Evolutionary conservation across 129 eudicot genomes (phyloP).

Genomic region (Cynara cardunculus): DNA sequence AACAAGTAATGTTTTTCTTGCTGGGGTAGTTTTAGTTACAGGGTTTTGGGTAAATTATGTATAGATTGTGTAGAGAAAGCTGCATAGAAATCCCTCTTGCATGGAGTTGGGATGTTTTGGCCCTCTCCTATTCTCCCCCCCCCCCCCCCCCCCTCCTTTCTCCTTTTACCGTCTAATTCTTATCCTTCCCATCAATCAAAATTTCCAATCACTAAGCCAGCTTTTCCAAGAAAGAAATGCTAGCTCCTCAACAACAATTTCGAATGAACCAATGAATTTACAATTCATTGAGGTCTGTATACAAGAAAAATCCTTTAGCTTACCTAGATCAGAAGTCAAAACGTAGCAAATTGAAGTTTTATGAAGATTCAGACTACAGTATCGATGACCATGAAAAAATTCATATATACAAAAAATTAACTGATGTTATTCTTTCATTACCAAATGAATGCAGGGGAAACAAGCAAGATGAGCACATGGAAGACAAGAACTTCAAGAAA

Average conservation of each 20-base stretch:
- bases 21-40: too few relatives aligned
- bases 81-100: too few relatives aligned
- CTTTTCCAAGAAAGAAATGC: background rate
- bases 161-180: too few relatives aligned
- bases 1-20: too few relatives aligned
- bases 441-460: background rate
- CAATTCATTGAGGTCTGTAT: background rate
- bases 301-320: background rate
- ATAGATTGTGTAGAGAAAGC: too few relatives aligned
- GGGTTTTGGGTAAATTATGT: too few relatives aligned
- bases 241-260: background rate
- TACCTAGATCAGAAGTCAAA: background rate
- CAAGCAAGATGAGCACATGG: background rate
- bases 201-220: too few relatives aligned
- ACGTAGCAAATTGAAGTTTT: background rate
- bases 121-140: too few relatives aligned
- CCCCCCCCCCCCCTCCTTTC: too few relatives aligned
- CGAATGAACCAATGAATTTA: background rate
- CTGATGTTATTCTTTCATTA: background rate
- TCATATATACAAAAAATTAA: background rate
- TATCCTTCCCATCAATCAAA: too few relatives aligned
- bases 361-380: background rate
- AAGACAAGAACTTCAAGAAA: too few relatives aligned
- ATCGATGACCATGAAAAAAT: background rate
- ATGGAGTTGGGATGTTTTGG: too few relatives aligned